These are phyloP conservation scores for Colletotrichum tofieldiae DNA, from an alignment of 2,329 filamentous ascomycete species.

Conservation along the genomic window DNA sequence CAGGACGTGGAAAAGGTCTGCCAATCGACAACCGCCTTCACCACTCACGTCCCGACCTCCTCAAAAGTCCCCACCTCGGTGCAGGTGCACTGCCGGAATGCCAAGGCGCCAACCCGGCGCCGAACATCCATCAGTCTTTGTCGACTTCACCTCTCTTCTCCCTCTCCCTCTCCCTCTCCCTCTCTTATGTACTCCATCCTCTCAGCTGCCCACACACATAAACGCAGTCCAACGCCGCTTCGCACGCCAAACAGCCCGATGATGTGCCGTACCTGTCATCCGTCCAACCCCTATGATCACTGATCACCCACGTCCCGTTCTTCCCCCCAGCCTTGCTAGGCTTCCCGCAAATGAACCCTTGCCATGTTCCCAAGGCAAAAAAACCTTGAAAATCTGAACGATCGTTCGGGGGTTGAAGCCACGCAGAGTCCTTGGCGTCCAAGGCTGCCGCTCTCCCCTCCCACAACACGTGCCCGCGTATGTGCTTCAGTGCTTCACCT, in stretches of 20 bases:
- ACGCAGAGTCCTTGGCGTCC: background rate
- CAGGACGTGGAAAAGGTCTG: background rate
- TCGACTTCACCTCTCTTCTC: background rate
- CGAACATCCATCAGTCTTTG: slow-evolving; percentile 32
- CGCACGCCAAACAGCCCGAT: background rate
- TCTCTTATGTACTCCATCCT: no score
- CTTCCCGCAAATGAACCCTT: background rate
- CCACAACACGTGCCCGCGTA: slow-evolving; percentile 21
- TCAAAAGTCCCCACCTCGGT: slow-evolving; percentile 1
- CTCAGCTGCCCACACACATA: background rate
- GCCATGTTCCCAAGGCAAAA: background rate
- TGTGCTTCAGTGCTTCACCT: background rate
- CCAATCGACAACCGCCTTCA: background rate
- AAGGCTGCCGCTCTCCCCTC: background rate
- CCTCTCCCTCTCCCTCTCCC: background rate
- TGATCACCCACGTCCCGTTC: background rate
- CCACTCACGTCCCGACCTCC: background rate
- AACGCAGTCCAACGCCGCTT: background rate
- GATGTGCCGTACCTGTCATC: background rate
- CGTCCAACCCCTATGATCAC: background rate
- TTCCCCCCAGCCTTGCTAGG: background rate
- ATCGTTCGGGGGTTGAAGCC: no score
- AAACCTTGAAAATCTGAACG: no score
- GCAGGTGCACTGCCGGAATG: slow-evolving; percentile 40
- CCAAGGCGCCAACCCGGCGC: slow-evolving; percentile 39